Evolutionary conservation across 2,329 filamentous ascomycete genomes (phyloP), one percentile per base, ranked within the genome.

Genomic region (Beauveria brongniartii): DNA sequence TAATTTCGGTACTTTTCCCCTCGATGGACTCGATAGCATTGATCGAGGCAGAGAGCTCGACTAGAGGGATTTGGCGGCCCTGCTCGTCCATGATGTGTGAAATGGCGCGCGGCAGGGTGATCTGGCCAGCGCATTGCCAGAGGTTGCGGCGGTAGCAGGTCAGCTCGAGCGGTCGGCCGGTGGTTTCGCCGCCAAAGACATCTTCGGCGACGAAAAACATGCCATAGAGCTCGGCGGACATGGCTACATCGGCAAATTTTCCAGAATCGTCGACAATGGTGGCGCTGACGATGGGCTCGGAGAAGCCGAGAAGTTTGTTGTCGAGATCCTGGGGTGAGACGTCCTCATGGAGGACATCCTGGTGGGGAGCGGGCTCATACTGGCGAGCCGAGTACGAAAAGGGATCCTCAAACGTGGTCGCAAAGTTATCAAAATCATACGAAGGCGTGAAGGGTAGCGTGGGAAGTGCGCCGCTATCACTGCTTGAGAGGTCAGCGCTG

Each of bases 81-180:
- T 95, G 89, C 16, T 93, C 92, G 65, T 82, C 78, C 59, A 84
- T 71, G 69, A 92, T 81, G 63, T 90, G 84, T 53, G 90, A 81
- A 46, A 87, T 84, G 54, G 88, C 82, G 24, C 83, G 76, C n/a
- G 92, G 91, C 48, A 97, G 74, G 0, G 86, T 91, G 59, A 97
- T 84, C 56, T 89, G 90, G 41, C 93, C 93, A 0, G 91, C 93
- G 66, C 96, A 95, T 75, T 97, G 92, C 80, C 96, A 97, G 52
- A 97, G 79, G 69, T 97, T 97, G 55, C 93, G 85, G 48, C 93
- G 87, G 72, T 97, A 97, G 79, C 93, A 97, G 0, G 93, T 97
- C 71, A 97, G 77, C 75, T 97, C 93, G 55, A 88, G 81, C 0
- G 88, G 87, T 5, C 85, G 76, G 9, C 80, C 80, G 3, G 76